These are phyloP conservation scores for Saturnispora mendoncae DNA, from an alignment of 805 yeast species.

Conservation along the genomic window DNA sequence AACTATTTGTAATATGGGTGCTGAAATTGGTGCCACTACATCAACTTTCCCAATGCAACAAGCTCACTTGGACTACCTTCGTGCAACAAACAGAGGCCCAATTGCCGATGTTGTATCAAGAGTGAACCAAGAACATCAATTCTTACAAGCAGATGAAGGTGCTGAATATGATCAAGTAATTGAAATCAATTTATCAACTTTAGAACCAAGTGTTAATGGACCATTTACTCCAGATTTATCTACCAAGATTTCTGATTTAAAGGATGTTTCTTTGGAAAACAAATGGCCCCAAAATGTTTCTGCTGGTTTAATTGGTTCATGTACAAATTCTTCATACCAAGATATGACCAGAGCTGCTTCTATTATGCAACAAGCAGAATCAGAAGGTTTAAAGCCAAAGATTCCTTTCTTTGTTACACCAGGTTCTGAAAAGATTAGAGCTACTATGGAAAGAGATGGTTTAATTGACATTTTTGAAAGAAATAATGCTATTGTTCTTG, in stretches of 20 bases:
- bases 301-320: slow-evolving; percentile 96
- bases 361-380: slow-evolving; percentile 82
- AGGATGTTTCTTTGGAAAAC: slow-evolving; percentile 72
- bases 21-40: slow-evolving; percentile 97
- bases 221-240: slow-evolving; percentile 98
- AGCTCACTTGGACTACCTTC: slow-evolving; percentile 78
- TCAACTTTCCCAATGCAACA: slow-evolving; percentile 95
- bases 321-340: slow-evolving; percentile 97
- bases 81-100: slow-evolving; percentile 77
- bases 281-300: slow-evolving; percentile 89
- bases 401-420: slow-evolving; percentile 91
- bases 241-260: slow-evolving; percentile 85
- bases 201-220: slow-evolving; percentile 96
- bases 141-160: slow-evolving; percentile 82
- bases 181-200: slow-evolving; percentile 78
- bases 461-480: slow-evolving; percentile 79
- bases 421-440: slow-evolving; percentile 97
- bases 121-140: slow-evolving; percentile 51
- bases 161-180: slow-evolving; percentile 89
- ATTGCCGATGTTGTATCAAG: slow-evolving; percentile 74
- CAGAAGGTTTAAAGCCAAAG: slow-evolving; percentile 86
- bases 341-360: slow-evolving; percentile 97
- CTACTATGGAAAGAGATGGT: slow-evolving; percentile 96
- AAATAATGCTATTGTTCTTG: slow-evolving; percentile 89
- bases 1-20: slow-evolving; percentile 99